These are phyloP conservation scores for Chrysosporium keratinophilum DNA, from an alignment of 2,329 filamentous ascomycete genomes.

Conservation along the genomic window DNA sequence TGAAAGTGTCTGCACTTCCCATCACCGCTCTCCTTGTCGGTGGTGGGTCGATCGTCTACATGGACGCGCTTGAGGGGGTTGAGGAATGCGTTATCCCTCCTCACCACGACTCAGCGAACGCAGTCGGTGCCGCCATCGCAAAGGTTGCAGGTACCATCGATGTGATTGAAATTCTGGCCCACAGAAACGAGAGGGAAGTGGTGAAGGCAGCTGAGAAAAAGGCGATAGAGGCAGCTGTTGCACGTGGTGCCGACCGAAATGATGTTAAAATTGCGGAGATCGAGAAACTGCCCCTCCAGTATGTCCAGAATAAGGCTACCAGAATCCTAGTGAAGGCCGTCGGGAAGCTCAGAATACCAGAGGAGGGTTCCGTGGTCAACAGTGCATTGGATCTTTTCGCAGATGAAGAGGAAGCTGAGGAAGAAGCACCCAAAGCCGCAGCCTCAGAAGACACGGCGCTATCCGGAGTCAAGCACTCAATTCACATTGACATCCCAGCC, in stretches of 20 bases:
- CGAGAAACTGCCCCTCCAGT: conserved; percentile 32
- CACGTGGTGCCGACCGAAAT: conserved; percentile 20
- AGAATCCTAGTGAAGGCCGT: conserved; percentile 32
- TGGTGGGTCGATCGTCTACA: conserved; percentile 46
- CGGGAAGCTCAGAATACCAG: conserved; percentile 33
- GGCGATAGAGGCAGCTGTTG: conserved; percentile 20
- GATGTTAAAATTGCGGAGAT: conserved; percentile 38
- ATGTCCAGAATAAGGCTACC: conserved; percentile 28
- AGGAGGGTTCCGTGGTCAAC: neutral
- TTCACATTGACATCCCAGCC: conserved; percentile 21
- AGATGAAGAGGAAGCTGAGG: conserved; percentile 10
- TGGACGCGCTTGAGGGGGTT: conserved; percentile 41
- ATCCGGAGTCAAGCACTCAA: conserved; percentile 13
- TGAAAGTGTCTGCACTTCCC: conserved; percentile 47
- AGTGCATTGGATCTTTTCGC: neutral
- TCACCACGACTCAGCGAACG: conserved; percentile 49
- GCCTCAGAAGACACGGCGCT: conserved; percentile 5
- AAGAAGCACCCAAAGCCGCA: conserved; percentile 13
- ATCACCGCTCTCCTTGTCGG: conserved; percentile 48
- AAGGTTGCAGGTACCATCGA: conserved; percentile 47
- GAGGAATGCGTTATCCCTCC: conserved; percentile 43
- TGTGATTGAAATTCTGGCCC: conserved; percentile 40
- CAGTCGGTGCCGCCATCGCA: conserved; percentile 50
- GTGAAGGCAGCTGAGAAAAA: conserved; percentile 19
- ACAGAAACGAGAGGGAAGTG: conserved; percentile 18